phyloP scores from a whole-genome alignment of 2,329 filamentous ascomycete genomes.

The Cercospora citrullina region DNA sequence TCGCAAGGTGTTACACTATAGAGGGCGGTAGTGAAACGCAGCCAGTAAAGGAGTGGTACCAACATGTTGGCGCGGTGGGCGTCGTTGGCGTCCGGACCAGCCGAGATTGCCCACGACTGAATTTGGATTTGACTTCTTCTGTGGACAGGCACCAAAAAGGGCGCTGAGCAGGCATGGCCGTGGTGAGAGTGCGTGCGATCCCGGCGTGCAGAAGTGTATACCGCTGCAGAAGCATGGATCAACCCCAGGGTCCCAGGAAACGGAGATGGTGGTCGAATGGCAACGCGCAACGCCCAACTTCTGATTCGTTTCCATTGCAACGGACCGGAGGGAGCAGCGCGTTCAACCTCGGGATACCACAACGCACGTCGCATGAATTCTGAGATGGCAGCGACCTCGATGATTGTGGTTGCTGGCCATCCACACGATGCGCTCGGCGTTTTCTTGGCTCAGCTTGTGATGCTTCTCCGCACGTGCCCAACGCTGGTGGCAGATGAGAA shows the following conservation, averaged over 20 bases:
- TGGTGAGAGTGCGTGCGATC: not conserved
- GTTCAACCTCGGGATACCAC: not conserved
- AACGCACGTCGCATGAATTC: not conserved
- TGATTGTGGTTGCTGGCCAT: not conserved
- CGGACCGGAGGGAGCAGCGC: not conserved
- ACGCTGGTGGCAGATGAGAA: not conserved
- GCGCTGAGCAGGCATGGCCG: not conserved
- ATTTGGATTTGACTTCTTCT: slow-evolving; percentile 5
- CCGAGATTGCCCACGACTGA: slow-evolving; percentile 7
- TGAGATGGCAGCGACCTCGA: not conserved
- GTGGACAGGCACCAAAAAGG: not conserved
- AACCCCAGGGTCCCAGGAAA: not conserved
- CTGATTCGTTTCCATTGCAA: not conserved
- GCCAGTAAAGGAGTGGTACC: slow-evolving; percentile 8
- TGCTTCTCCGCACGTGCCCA: not conserved
- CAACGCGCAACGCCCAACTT: not conserved
- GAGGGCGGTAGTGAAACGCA: slow-evolving; percentile 1
- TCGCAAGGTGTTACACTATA: slow-evolving; percentile 5
- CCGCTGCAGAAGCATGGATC: not conserved
- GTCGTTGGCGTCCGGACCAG: slow-evolving; percentile 6
- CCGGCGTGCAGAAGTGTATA: not conserved
- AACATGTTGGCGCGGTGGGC: slow-evolving; percentile 7
- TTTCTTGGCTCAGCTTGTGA: not conserved
- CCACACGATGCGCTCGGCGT: not conserved
- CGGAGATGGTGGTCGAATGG: not conserved